These are phyloP conservation scores for Puccinia novopanici DNA, from an alignment of 1,284 basidiomycete species.

Conservation along the genomic window DNA sequence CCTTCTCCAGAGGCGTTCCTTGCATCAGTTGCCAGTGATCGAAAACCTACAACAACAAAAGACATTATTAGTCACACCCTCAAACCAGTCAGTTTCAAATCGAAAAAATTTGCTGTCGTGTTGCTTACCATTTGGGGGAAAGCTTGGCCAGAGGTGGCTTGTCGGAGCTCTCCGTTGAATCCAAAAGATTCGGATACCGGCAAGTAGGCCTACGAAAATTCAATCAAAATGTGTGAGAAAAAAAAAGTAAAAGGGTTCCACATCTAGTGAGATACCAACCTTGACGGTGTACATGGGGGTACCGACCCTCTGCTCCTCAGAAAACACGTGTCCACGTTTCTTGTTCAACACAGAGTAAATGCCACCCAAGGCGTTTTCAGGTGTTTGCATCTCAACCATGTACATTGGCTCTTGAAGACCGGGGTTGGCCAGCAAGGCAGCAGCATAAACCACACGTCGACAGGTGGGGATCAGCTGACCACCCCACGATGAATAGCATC, in stretches of 20 bases:
- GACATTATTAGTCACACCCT: conserved; percentile 1
- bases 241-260: neutral
- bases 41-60: conserved; percentile 48
- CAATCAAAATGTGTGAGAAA: neutral
- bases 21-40: conserved; percentile 59
- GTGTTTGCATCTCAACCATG: conserved; percentile 97
- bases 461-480: conserved; percentile 95
- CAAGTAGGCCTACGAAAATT: conserved; percentile 70
- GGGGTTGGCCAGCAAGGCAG: conserved; percentile 85
- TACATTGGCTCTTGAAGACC: conserved; percentile 96
- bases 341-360: conserved; percentile 93
- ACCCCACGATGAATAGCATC: conserved; percentile 99
- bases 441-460: conserved; percentile 95
- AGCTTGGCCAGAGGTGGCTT: conserved; percentile 91
- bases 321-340: conserved; percentile 97
- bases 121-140: conserved; percentile 83
- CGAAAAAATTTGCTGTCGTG: conserved; percentile 66
- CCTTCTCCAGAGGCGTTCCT: conserved; percentile 62
- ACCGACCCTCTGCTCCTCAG: conserved; percentile 93
- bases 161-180: conserved; percentile 94
- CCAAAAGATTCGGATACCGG: conserved; percentile 98
- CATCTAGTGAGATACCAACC: conserved; percentile 55
- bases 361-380: conserved; percentile 96
- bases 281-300: conserved; percentile 99
- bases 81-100: conserved; percentile 6